Base-by-base conservation (phyloP, 352 stramenopile species). In the Phytophthora sp. region DNA sequence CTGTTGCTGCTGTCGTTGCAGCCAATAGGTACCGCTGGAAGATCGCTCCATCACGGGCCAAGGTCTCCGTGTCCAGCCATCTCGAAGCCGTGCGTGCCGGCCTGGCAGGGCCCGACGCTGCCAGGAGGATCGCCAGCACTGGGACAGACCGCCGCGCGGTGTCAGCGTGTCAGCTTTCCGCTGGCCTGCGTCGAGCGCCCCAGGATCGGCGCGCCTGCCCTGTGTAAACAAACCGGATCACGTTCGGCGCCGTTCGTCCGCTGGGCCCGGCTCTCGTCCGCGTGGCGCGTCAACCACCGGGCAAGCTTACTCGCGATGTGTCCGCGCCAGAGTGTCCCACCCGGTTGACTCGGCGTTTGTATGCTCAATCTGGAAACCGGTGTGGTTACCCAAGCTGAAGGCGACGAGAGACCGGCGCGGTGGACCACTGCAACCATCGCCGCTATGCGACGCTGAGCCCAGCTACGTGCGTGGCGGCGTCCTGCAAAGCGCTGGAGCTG, bases 401-500 rank as follows among this genome's bases (percentile, higher is more conserved):
- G 10, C 8, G 28, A 52, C 44, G 37, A 56, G 46, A 43, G 53
- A 53, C 53, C 31, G 34, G 34, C 20, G 27, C 5, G 7, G 15
- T 18, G 31, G 12, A 50, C 39, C 12, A 35, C 20, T 24, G 11
- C 18, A 20, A 26, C 7, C 23, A 34, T 54, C 45, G 37, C 48
- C 30, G 31, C 48, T 59, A 66, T 66, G 57, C 48, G 57, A 66
- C 57, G 57, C 5, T 66, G 57, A 66, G 57, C 20, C 39, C 49
- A 60, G 39, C 57, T 39, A 42, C 34, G 27, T 50, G 43, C 49
- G 15, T 51, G n/a, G n/a, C n/a, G n/a, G n/a, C n/a, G 18, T n/a
- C 1, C 28, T 44, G 37, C 37, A 26, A 24, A 10, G 35, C 43
- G 5, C 26, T 7, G 27, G 20, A 50, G 24, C 42, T 35, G 24